Evolutionary conservation across 345 rosid species (phyloP), one percentile per base, ranked within the genome.

Genomic region (Boechera retrofracta): DNA sequence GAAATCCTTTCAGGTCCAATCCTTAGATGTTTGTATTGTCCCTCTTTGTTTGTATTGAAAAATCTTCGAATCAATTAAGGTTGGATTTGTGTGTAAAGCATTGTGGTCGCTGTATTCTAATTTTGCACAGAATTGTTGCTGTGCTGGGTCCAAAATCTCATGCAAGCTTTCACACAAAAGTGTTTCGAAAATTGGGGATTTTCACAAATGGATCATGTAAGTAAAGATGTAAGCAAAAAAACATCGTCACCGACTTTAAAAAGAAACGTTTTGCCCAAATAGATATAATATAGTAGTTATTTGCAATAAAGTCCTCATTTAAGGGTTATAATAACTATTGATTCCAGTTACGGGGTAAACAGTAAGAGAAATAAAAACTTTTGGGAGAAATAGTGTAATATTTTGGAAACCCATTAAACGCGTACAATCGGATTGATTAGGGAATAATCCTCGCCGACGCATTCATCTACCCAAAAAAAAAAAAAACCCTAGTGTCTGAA

Each of bases 1-100:
- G 79, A 75, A 85, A 80, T 55, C 81, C 82, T 54, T 88, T 85
- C 77, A 82, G 88, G 74, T 67, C 83, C 66, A 85, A 81, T 83
- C 91, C 86, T 16, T 84, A 82, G 71, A 60, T 52, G 75, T 60
- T 60, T 68, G 45, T 63, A 42, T 44, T 47, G 42, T 70, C 5
- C 10, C 32, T 35, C 60, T 57, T 66, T 67, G 67, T 67, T 47
- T 65, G 75, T 76, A 53, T 35, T 54, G 0, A 64, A 45, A 64
- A 45, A 45, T 64, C 47, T 77, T 56, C 15, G 72, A 56, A 38
- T 48, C 36, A 48, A 15, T 49, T 39, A 49, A 56, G 29, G 64
- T 62, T 69, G 64, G 41, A 76, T 76, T 52, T 55, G 51, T 58
- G 61, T 71, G 49, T 71, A 26, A 77, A 71, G 26, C 49, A 48